phyloP scores from a whole-genome alignment of 116 monocot genomes.

The Phalaenopsis hybrid region DNA sequence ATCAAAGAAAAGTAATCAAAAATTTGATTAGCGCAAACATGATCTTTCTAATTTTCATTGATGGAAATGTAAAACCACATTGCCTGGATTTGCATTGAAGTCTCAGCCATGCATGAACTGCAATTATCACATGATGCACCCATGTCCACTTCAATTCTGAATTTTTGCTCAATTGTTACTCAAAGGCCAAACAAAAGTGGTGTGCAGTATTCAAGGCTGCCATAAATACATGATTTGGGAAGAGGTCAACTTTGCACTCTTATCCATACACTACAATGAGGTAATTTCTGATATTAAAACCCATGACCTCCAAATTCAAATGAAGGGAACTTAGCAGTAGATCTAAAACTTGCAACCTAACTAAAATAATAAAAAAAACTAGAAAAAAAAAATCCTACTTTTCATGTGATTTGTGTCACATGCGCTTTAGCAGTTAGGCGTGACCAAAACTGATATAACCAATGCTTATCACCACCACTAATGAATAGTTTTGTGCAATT shows the following conservation, averaged over 20 bases:
- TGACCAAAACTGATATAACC: slow-evolving; percentile 4
- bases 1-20: neutral
- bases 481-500: neutral
- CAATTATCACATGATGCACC: neutral
- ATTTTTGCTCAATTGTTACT: neutral
- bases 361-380: neutral
- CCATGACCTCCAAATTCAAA: neutral
- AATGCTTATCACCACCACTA: neutral
- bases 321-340: slow-evolving; percentile 1
- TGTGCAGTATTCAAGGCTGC: neutral
- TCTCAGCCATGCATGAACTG: neutral
- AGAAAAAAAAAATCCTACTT: neutral
- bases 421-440: neutral
- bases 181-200: neutral
- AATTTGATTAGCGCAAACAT: neutral
- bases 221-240: neutral
- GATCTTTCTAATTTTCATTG: neutral
- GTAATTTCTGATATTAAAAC: neutral
- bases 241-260: neutral
- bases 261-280: neutral
- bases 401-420: neutral
- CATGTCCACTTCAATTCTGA: neutral
- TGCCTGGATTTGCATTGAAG: neutral
- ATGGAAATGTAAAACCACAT: neutral
- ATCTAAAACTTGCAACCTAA: neutral